phyloP scores from a whole-genome alignment of 805 yeast genomes.

The Ogataea corticis region DNA sequence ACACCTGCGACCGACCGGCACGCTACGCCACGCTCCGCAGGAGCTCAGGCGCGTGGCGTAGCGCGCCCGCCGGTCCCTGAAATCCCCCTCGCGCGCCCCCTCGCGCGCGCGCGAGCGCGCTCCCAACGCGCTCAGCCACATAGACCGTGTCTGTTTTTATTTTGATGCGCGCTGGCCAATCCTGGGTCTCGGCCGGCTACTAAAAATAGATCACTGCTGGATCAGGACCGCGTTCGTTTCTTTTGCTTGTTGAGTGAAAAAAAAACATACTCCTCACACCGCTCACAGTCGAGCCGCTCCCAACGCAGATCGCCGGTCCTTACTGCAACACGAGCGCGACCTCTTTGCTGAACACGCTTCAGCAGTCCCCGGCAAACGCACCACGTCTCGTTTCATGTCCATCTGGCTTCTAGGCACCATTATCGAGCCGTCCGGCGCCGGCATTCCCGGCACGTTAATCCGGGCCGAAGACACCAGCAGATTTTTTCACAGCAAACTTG shows the following conservation, averaged over 20 bases:
- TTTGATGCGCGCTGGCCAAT: constrained; percentile 6
- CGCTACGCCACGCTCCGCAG: neutral
- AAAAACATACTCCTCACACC: too few species aligned
- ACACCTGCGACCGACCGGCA: neutral
- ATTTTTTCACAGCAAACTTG: neutral
- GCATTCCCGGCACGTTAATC: neutral
- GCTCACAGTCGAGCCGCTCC: too few species aligned
- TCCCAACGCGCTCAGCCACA: constrained; percentile 4
- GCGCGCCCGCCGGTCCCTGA: too few species aligned
- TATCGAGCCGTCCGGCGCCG: too few species aligned
- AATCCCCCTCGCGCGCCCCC: neutral
- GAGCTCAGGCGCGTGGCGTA: neutral
- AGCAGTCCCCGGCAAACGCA: too few species aligned
- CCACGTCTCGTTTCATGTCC: too few species aligned
- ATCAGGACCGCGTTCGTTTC: constrained; percentile 6
- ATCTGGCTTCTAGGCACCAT: too few species aligned
- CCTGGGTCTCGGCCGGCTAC: constrained; percentile 4
- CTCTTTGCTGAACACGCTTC: too few species aligned
- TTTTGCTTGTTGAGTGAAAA: neutral
- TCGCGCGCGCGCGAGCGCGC: neutral
- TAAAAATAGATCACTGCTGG: constrained; percentile 1
- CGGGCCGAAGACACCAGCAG: neutral
- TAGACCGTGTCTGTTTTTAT: constrained; percentile 1
- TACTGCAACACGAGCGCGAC: too few species aligned
- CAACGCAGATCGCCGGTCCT: neutral